A percentile compares a stretch with the other conserved stretches of the same genome.
Evolutionary conservation across 345 rosid genomes (phyloP).

Genomic region (Camelina hispida): DNA sequence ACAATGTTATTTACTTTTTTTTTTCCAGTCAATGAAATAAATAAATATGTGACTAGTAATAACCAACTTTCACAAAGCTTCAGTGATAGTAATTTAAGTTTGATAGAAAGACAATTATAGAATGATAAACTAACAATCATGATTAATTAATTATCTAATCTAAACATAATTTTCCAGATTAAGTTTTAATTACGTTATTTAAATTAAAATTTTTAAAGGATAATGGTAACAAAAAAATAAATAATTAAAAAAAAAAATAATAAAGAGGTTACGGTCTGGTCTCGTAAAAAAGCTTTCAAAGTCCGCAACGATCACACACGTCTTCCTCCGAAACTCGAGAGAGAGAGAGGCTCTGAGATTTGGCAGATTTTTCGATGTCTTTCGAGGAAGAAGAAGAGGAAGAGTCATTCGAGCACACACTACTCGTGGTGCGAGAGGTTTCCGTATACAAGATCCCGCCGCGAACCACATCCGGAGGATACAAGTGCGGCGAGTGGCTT

Average conservation of each 20-base stretch:
- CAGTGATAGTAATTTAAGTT: neutral
- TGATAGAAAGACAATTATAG: neutral
- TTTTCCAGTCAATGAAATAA: conserved; percentile 29
- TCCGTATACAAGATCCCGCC: conserved; percentile 94
- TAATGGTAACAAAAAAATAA: neutral
- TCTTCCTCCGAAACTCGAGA: conserved; percentile 19
- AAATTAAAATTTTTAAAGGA: neutral
- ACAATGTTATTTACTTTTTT: conserved; percentile 26
- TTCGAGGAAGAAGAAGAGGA: conserved; percentile 91
- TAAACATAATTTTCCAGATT: too few species aligned
- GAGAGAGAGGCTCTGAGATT: neutral
- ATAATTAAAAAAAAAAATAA: neutral
- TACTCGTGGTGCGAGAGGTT: conserved; percentile 94
- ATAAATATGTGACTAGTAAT: neutral
- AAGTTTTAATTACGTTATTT: too few species aligned
- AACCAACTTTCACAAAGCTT: neutral
- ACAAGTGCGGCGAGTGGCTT: conserved; percentile 99
- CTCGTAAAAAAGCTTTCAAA: conserved; percentile 11
- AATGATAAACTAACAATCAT: too few species aligned
- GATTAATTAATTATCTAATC: too few species aligned
- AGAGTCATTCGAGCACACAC: conserved; percentile 89
- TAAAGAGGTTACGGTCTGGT: conserved; percentile 10
- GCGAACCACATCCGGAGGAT: conserved; percentile 90
- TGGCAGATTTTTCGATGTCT: conserved; percentile 57
- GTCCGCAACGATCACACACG: conserved; percentile 45